Evolutionary conservation across 1,284 basidiomycete genomes (phyloP).

Genomic region (Sanghuangporus weigelae): DNA sequence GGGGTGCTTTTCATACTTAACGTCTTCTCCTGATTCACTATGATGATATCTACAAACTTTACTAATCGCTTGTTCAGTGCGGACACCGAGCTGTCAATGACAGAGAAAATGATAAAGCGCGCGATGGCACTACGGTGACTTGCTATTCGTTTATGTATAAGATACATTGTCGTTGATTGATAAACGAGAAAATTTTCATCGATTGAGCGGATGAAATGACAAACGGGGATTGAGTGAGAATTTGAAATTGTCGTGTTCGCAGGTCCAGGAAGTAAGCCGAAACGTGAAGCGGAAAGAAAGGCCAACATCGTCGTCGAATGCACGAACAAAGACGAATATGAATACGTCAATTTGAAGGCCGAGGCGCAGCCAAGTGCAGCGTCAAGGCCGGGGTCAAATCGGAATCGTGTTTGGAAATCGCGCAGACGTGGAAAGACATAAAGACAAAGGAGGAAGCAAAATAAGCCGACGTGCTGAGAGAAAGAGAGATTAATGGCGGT

Average conservation of each 20-base stretch:
- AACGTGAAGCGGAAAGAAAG: background rate
- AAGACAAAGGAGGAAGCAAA: background rate
- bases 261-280: background rate
- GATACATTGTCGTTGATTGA: constrained; percentile 1
- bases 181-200: background rate
- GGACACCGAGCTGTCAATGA: background rate
- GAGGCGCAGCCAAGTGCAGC: background rate
- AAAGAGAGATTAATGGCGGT: constrained; percentile 51
- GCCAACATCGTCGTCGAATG: background rate
- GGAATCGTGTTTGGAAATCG: background rate
- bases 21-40: no score
- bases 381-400: background rate
- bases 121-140: background rate
- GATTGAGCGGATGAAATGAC: background rate
- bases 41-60: background rate
- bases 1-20: no score
- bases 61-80: background rate
- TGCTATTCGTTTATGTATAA: constrained; percentile 7
- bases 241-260: background rate
- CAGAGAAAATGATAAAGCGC: background rate
- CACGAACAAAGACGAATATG: background rate
- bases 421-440: background rate
- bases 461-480: constrained; percentile 1
- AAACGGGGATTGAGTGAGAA: background rate
- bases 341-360: background rate